A percentile compares a stretch with the other conserved stretches of the same genome.
These are phyloP conservation scores for Lophiostoma macrostomum DNA, from an alignment of 495 filamentous ascomycete species.

Conservation along the genomic window DNA sequence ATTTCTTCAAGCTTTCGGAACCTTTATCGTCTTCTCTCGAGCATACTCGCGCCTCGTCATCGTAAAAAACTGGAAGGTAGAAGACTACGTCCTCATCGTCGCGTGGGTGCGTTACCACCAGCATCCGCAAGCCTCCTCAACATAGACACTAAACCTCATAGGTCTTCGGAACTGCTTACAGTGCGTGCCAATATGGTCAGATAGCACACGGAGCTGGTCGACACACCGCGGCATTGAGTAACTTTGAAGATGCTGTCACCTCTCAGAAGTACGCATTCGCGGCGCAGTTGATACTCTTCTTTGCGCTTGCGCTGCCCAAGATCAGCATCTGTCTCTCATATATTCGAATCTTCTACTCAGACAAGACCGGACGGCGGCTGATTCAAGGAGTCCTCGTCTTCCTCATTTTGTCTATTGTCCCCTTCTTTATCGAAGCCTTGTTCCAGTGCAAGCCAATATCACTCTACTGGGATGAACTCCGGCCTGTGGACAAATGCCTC, in stretches of 20 bases:
- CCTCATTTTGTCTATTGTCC: background rate
- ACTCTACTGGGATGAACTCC: constrained; percentile 11
- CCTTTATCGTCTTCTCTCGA: background rate
- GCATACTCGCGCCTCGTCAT: constrained; percentile 10
- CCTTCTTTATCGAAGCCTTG: background rate
- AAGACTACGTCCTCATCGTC: background rate
- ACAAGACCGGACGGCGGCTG: background rate
- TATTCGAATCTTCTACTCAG: constrained; percentile 8
- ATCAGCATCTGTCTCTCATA: constrained; percentile 13
- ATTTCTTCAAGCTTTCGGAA: constrained; percentile 3
- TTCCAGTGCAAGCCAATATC: constrained; percentile 10
- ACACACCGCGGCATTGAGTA: constrained; percentile 1
- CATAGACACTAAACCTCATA: background rate
- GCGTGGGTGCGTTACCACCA: constrained; percentile 1
- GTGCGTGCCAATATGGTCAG: background rate
- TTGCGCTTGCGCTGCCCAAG: background rate
- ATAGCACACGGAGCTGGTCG: constrained; percentile 3
- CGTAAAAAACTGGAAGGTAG: background rate
- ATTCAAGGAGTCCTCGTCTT: background rate
- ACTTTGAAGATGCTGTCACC: background rate
- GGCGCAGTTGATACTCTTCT: background rate
- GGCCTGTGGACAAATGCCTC: background rate
- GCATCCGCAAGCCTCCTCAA: background rate
- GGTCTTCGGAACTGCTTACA: constrained; percentile 1
- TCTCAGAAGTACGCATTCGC: constrained; percentile 13